Base-by-base conservation (phyloP, 768 basidiomycete species). In the Boletus rubroflammeus region DNA sequence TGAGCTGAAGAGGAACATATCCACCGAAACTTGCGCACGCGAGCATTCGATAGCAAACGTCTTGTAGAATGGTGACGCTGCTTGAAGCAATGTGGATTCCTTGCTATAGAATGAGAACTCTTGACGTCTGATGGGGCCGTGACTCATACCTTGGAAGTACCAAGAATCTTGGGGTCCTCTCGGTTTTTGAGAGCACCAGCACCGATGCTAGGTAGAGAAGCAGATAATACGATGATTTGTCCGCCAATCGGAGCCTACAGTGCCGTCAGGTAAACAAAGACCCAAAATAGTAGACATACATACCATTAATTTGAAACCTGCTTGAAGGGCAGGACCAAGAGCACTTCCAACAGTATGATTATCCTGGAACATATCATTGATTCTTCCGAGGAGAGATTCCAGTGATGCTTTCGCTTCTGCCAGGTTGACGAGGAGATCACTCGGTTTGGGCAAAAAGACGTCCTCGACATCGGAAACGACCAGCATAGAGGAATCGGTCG, bases 331-430 rank as follows among this genome's bases (percentile, higher is more conserved):
- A 17, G 96, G 91, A 26, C 97, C 95, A 63, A 98, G 75, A 3
- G 97, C 97, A 71, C 90, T 95, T 3, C 95, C 96, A 53, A 95
- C 85, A 28, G 86, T 86, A 66, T 86, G 87, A 56, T 92, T 93
- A n/a, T 98, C 96, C 70, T 89, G 84, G 82, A 98, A 99, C 96
- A 99, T 98, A 53, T 95, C 96, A 62, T 86, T 90, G 51, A 99
- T 79, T 50, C 88, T 77, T 17, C 85, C 82, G 1, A 99, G 81
- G 23, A 99, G 80, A 15, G 78, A 73, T 68, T 98, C 96, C 43
- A 98, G 73, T 2, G 87, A 84, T 0, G 83, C 75, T 39, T 90
- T 84, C 10, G 88, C 81, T 73, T 98, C 97, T 13, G 84, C 81
- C 56, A 98, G 76, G 76, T 98, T 98, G 66, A 98, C 90, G 32